Evolutionary conservation across 2,329 filamentous ascomycete genomes (phyloP).

Genomic region (Neonectria punicea): DNA sequence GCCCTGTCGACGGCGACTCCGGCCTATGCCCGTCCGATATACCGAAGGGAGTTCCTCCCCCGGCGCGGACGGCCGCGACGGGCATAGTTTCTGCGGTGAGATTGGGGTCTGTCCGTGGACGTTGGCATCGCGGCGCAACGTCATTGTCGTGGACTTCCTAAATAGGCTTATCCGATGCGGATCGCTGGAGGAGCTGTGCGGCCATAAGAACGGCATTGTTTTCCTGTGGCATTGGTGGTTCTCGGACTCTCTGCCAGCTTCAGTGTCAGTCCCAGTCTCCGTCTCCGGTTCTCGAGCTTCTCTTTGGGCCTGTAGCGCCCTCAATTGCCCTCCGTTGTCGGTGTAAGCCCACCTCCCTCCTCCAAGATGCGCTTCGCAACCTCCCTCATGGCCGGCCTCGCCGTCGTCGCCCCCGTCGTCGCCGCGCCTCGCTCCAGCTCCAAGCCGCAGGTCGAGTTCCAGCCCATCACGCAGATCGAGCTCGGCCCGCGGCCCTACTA

Average conservation of each 20-base stretch:
- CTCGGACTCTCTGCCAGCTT: slow-evolving; percentile 25
- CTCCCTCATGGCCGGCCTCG: slow-evolving; percentile 46
- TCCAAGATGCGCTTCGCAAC: slow-evolving; percentile 47
- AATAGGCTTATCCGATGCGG: slow-evolving; percentile 31
- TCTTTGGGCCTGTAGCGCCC: neutral
- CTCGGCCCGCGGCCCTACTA: slow-evolving; percentile 73
- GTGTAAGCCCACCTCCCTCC: neutral
- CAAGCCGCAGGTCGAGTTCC: slow-evolving; percentile 27
- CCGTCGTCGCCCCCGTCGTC: slow-evolving; percentile 39
- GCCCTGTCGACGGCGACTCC: slow-evolving; percentile 23
- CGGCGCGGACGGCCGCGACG: slow-evolving; percentile 18
- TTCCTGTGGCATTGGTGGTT: slow-evolving; percentile 15
- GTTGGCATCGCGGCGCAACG: slow-evolving; percentile 17
- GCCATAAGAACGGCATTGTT: slow-evolving; percentile 34
- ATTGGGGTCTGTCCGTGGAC: slow-evolving; percentile 19
- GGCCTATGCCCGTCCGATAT: slow-evolving; percentile 33
- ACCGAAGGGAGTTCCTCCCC: slow-evolving; percentile 24
- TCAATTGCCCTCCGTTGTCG: neutral
- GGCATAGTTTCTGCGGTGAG: slow-evolving; percentile 18
- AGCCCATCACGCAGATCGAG: slow-evolving; percentile 61
- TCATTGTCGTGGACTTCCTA: slow-evolving; percentile 28
- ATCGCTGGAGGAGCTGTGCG: slow-evolving; percentile 21
- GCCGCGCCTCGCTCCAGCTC: slow-evolving; percentile 42
- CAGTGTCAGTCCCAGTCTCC: slow-evolving; percentile 24
- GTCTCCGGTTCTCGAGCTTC: slow-evolving; percentile 8